Base-by-base conservation (phyloP, 1,139 yeast species). In the Williopsis jadinii region DNA sequence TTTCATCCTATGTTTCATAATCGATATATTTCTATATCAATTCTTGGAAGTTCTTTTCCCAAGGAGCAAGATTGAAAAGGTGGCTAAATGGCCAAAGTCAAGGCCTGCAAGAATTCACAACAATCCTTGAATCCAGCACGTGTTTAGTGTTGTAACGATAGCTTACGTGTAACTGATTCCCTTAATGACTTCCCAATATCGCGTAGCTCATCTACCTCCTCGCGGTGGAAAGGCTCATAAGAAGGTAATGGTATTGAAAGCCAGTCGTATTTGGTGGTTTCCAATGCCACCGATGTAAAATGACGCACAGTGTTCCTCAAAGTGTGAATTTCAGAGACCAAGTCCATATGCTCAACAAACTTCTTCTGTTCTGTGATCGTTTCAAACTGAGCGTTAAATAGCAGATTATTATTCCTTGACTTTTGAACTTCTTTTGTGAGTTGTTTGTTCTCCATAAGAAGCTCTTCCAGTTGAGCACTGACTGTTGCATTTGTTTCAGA, bases 31-130 rank as follows among this genome's bases (percentile, higher is more conserved):
- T 42, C 54, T 92, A 5, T 73, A 71, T 45, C 63, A 71, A 37
- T 42, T 85, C 5, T 64, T 94, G 45, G 94, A 87, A 54, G 76
- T 77, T 73, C 56, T 77, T 37, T 82, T 74, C 56, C 98, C 98
- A 0, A 65, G 72, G 11, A 68, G 67, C 1, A 64, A 71, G 28
- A 84, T 92, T 11, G 97, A 90, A 54, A 53, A 61, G 41, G 95
- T 81, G 6, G 37, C 40, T 8, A 50, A 51, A 38, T 51, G 55
- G 55, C 49, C 49, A 11, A 39, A 34, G 13, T 31, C 30, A 11
- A 30, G 11, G 11, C 38, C 33, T 5, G 24, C 19, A 26, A 29
- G 9, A 6, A 8, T 27, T 26, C 34, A 36, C 6, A 11, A 11
- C n/a, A 28, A 30, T 9, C 11, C 28, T n/a, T 19, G 24, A 19